Evolutionary conservation across 345 rosid species (phyloP), one percentile per base, ranked within the genome.

Genomic region (Gossypium sturtianum): DNA sequence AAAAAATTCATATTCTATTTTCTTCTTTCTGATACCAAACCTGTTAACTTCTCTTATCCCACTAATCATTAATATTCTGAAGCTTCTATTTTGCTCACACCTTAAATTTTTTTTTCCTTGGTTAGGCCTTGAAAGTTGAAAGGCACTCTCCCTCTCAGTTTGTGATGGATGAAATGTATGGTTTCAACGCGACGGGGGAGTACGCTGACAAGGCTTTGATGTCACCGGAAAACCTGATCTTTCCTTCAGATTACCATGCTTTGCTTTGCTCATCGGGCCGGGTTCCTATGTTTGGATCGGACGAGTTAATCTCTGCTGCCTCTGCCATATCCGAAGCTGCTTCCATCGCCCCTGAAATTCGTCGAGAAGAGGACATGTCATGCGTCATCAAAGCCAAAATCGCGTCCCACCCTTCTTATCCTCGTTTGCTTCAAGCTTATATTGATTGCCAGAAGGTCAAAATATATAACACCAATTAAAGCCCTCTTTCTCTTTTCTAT

Each of bases 371-470:
- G n/a, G 87, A 74, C 27, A 66, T 84, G 52, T 77, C 87, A 4
- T 62, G 76, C 63, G 49, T 84, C 38, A 80, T 92, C 86, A 92
- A 94, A 83, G 89, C 92, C 12, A 94, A 77, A 77, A 94, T 94
- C 79, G 92, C 89, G 70, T 84, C 81, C 45, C 98, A 94, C 82
- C 97, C 97, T 68, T 83, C 71, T 43, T 94, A 92, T 78, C 97
- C 97, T 76, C 93, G 94, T 64, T 83, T 94, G 84, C 92, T 94
- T 12, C 83, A 87, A 70, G 95, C 97, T 38, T 94, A 90, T 78
- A 85, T 92, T 66, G 95, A 94, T 75, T 94, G 98, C 82, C 98
- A 94, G 78, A 94, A 94, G 99, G 98, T 95, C 79, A 81, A 80
- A 41, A 80, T 41, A 19, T 7, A 62, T 1, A 19, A 59, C 2